Conservation (phyloP, 2,329 filamentous ascomycete species). For the Cercospora berteroae region DNA sequence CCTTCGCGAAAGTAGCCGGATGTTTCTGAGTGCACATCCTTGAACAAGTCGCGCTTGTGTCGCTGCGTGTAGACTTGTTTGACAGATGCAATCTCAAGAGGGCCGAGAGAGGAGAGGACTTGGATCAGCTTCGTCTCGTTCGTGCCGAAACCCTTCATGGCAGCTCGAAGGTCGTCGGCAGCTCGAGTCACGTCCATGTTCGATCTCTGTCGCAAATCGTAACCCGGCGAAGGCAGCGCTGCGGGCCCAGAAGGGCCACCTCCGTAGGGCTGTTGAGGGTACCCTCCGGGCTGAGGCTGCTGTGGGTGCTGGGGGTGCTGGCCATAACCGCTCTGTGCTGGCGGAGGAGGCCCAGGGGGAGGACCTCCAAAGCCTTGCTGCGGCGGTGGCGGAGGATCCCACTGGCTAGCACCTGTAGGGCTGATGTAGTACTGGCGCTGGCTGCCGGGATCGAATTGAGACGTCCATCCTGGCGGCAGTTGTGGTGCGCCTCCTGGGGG, state of each 20-base stretch:
- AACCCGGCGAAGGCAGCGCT: conserved; percentile 69
- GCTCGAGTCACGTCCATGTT: conserved; percentile 64
- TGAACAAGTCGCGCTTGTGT: conserved; percentile 66
- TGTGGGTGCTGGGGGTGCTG: conserved; percentile 21
- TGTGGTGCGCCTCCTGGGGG: conserved; percentile 14
- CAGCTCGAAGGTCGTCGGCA: conserved; percentile 68
- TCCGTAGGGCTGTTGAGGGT: conserved; percentile 19
- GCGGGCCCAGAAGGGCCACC: conserved; percentile 45
- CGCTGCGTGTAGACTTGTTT: conserved; percentile 64
- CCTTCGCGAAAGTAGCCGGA: conserved; percentile 69
- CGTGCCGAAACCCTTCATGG: conserved; percentile 93
- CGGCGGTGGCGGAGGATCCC: conserved; percentile 21
- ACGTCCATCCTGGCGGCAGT: conserved; percentile 20
- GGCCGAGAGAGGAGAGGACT: conserved; percentile 69
- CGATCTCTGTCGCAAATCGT: conserved; percentile 68
- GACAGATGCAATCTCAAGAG: conserved; percentile 70
- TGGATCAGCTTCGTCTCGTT: conserved; percentile 76
- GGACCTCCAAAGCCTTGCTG: conserved; percentile 24
- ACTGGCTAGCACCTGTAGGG: conserved; percentile 17
- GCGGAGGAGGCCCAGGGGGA: conserved; percentile 26
- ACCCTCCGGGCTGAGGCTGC: conserved; percentile 14
- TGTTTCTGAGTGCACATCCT: conserved; percentile 76
- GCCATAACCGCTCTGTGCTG: conserved; percentile 22
- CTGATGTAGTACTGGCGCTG: conserved; percentile 19
- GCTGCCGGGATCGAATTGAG: conserved; percentile 16